These are phyloP conservation scores for Ramichloridium luteum DNA, from an alignment of 2,329 filamentous ascomycete species.

Conservation along the genomic window DNA sequence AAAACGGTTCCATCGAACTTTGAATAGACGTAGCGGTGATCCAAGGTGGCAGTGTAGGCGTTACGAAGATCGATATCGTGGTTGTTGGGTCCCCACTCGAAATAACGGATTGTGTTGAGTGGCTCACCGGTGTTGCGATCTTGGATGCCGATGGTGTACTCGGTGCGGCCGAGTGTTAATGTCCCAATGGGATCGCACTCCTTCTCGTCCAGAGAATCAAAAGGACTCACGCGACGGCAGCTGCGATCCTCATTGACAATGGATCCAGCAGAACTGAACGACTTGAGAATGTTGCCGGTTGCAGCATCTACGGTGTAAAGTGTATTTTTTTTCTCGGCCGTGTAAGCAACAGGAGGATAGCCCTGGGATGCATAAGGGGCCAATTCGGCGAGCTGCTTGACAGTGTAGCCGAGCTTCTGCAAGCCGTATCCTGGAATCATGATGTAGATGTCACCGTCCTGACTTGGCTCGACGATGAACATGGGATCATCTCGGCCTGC, in stretches of 20 bases:
- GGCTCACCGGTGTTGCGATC: slow-evolving; percentile 58
- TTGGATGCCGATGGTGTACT: slow-evolving; percentile 81
- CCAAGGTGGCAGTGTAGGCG: slow-evolving; percentile 69
- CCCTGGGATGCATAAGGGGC: slow-evolving; percentile 59
- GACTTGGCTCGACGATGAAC: slow-evolving; percentile 89
- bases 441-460: slow-evolving; percentile 76
- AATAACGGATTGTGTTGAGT: slow-evolving; percentile 82
- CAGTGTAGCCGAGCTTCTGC: slow-evolving; percentile 56
- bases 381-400: slow-evolving; percentile 73
- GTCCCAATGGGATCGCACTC: slow-evolving; percentile 73
- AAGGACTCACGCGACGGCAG: slow-evolving; percentile 57
- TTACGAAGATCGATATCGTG: slow-evolving; percentile 75
- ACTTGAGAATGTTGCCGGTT: slow-evolving; percentile 69
- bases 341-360: slow-evolving; percentile 73
- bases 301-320: slow-evolving; percentile 81
- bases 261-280: slow-evolving; percentile 65
- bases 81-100: slow-evolving; percentile 90
- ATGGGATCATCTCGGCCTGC: slow-evolving; percentile 68
- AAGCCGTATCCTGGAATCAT: slow-evolving; percentile 60
- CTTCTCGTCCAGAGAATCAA: slow-evolving; percentile 40
- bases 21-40: slow-evolving; percentile 80
- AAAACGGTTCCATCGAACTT: slow-evolving; percentile 75
- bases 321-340: slow-evolving; percentile 79
- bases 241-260: slow-evolving; percentile 56
- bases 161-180: slow-evolving; percentile 70